phyloP scores from a whole-genome alignment of 805 yeast species.

The Candida awuae region DNA sequence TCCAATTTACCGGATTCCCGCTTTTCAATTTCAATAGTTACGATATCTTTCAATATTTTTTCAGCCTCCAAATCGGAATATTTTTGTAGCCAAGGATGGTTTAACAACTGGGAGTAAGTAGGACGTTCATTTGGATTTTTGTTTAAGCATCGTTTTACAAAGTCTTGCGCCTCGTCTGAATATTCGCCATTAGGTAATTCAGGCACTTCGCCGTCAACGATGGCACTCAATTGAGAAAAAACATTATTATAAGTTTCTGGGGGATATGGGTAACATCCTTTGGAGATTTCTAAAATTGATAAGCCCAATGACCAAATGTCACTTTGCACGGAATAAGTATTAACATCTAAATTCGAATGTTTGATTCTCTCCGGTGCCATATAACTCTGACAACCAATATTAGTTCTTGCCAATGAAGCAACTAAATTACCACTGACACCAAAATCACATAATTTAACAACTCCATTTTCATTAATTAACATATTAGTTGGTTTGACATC shows the following conservation, averaged over 20 bases:
- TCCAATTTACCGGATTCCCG: conserved; percentile 2
- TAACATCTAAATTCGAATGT: conserved; percentile 62
- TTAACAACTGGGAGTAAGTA: conserved; percentile 61
- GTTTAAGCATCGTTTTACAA: conserved; percentile 68
- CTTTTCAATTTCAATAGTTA: conserved; percentile 17
- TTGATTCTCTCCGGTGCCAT: conserved; percentile 98
- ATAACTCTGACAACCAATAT: conserved; percentile 95
- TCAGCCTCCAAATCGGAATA: conserved; percentile 33
- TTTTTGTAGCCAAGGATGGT: conserved; percentile 75
- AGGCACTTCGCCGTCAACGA: conserved; percentile 96
- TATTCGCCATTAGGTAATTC: conserved; percentile 53
- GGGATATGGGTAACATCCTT: conserved; percentile 93
- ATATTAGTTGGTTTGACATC: conserved; percentile 97
- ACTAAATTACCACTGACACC: conserved; percentile 95
- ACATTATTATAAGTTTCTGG: conserved; percentile 87
- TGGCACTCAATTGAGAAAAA: conserved; percentile 88
- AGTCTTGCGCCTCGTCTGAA: conserved; percentile 71
- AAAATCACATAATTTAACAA: conserved; percentile 87
- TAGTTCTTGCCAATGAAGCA: conserved; percentile 89
- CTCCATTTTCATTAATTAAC: conserved; percentile 67
- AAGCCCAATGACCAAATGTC: conserved; percentile 95
- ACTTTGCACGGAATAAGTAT: conserved; percentile 83
- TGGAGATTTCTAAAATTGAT: conserved; percentile 77
- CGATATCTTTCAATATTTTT: conserved; percentile 24
- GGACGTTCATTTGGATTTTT: conserved; percentile 81